Base-by-base conservation (phyloP, 2,329 filamentous ascomycete genomes). In the Lomentospora prolificans region DNA sequence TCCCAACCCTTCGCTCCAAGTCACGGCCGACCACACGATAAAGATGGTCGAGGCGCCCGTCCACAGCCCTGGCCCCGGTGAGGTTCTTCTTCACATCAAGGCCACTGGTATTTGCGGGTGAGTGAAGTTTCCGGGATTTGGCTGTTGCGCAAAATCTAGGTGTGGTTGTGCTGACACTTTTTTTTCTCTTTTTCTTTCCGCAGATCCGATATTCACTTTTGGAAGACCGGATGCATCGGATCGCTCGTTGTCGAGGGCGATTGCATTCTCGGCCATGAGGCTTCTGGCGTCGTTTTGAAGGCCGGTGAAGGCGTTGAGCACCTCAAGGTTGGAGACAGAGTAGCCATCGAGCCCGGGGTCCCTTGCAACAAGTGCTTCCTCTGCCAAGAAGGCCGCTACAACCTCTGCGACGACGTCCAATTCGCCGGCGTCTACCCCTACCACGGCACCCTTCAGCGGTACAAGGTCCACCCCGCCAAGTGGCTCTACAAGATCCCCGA, bases 241-340 rank as follows among this genome's bases (percentile, higher is more conserved):
- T 74, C 76, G 2, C 72, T 87, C 2, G 74, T 81, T 1, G 77
- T 87, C 10, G 75, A 82, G 57, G 78, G 78, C 19, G 80, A 85
- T 60, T 84, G 81, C 61, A 83, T 85, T 54, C 74, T 86, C 50
- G 82, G 84, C 22, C 84, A 86, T 59, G 83, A 87, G 66, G 81
- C 78, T 3, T 77, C 82, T 8, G 84, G 82, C 4, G 64, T 83
- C 4, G 80, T 86, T 14, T 60, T 86, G 22, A 69, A 76, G 63
- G 76, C 75, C 59, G 81, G 82, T 17, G 70, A 78, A 53, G 78
- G 73, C 24, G 81, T 85, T 12, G 70, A 67, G 8, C 65, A 74
- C 57, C 62, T 85, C 10, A 73, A 76, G 27, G 31, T 25, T 17
- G 60, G 71, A 75, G 84, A 87, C 62, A 72, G 82, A 54, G 82